Conservation (phyloP, 2,329 filamentous ascomycete species). For the Tricladium varicosporioides region DNA sequence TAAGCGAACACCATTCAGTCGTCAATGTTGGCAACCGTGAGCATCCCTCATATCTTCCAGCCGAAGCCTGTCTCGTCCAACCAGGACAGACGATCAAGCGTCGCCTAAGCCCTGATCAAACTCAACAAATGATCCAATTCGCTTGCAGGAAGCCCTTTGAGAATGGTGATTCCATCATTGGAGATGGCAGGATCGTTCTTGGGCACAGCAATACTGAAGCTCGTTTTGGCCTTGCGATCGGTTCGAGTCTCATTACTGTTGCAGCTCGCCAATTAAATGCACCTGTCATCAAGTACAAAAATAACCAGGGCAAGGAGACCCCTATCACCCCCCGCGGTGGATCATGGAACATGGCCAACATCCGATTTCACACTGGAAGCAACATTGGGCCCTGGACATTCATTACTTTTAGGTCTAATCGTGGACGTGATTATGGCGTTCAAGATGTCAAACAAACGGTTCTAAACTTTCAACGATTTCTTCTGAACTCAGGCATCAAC, state of each 20-base stretch:
- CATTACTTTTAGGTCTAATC: conserved; percentile 19
- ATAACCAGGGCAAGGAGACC: conserved; percentile 18
- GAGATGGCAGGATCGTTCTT: conserved; percentile 54
- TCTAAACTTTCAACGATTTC: conserved; percentile 18
- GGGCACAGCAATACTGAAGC: conserved; percentile 46
- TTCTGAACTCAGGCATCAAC: conserved; percentile 27
- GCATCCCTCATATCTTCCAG: conserved; percentile 63
- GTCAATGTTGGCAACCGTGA: conserved; percentile 62
- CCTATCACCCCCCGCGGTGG: conserved; percentile 43
- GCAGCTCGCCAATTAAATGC: conserved; percentile 63
- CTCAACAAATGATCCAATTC: conserved; percentile 67
- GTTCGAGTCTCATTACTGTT: conserved; percentile 62
- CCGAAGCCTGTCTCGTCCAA: conserved; percentile 62
- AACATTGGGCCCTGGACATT: conserved; percentile 48
- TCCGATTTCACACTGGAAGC: conserved; percentile 54
- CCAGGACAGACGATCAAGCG: conserved; percentile 62
- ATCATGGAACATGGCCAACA: conserved; percentile 66
- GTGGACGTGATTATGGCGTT: conserved; percentile 9
- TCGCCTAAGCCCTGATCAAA: conserved; percentile 60
- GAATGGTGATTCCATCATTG: conserved; percentile 66
- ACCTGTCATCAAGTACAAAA: conserved; percentile 59
- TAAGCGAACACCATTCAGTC: conserved; percentile 47
- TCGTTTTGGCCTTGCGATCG: conserved; percentile 63
- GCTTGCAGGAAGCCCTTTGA: conserved; percentile 64
- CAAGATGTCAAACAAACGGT: conserved; percentile 15